Base-by-base conservation (phyloP, 163 green algal genomes). In the Volvox carteri region DNA sequence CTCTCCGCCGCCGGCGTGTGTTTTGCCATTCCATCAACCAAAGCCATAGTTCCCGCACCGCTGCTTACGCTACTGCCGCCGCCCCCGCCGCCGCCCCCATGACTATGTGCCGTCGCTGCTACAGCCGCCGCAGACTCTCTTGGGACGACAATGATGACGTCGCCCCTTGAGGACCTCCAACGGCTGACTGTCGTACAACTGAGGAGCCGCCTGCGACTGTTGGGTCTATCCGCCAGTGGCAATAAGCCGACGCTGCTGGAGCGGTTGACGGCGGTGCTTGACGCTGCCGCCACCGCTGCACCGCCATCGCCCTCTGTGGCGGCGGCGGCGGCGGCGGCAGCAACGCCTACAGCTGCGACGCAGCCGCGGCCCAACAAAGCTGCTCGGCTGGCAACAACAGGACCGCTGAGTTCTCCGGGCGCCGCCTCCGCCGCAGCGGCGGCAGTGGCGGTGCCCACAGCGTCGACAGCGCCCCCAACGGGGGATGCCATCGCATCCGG, bases 131-230 rank as follows among this genome's bases (percentile, higher is more conserved):
- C 70, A 78, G 70, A 52, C 70, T 7, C 70, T 12, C 5, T 18
- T 18, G 39, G 39, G 39, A 2, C 37, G 6, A 1, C 70, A 46
- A 21, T 5, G 62, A 28, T 35, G 4, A 16, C 70, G 39, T 42
- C 19, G 4, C 70, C 70, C 21, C 14, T 23, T 18, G 25, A 65
- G 30, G 46, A 84, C 1, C n/a, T 84, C n/a, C 35, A 46, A 14
- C 60, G 79, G 9, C 33, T 56, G 37, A 75, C 48, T 46, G 54
- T 78, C 16, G n/a, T 73, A 14, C 56, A 84, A 42, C 85, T 85
- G 33, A 60, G 46, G n/a, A 16, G 6, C 18, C 72, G n/a, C 52
- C 73, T 85, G 21, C 44, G 72, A 0, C 4, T 60, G 52, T 39
- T 50, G 9, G 56, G 50, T 25, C 72, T 84, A 37, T 18, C 58